phyloP scores from a whole-genome alignment of 2,329 filamentous ascomycete genomes.

The Colletotrichum limetticola region DNA sequence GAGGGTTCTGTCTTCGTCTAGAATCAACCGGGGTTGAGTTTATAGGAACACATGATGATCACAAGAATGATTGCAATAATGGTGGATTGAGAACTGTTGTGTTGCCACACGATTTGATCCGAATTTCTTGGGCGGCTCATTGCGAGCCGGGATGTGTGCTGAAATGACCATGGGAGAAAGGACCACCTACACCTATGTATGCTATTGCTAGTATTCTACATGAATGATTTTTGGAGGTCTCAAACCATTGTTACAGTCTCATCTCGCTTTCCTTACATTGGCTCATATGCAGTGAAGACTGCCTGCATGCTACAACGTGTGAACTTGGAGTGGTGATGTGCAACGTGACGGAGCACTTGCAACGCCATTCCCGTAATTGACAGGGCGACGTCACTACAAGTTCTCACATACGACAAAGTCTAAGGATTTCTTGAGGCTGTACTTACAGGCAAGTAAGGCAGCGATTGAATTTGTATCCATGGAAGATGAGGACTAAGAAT shows the following conservation, averaged over 20 bases:
- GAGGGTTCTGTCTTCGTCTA: constrained; percentile 21
- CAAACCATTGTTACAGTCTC: not conserved
- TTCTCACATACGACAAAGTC: no score
- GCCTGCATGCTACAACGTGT: not conserved
- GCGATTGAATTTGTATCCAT: no score
- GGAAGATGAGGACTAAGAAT: no score
- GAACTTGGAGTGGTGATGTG: not conserved
- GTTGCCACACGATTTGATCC: constrained; percentile 17
- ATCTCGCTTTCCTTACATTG: no score
- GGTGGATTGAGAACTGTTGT: not conserved
- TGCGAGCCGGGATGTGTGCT: constrained; percentile 10
- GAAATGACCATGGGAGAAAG: constrained; percentile 31
- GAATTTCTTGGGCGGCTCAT: constrained; percentile 31
- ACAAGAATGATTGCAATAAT: not conserved
- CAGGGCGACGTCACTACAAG: no score
- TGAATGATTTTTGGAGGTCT: constrained; percentile 34
- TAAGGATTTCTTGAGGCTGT: no score
- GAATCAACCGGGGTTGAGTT: not conserved
- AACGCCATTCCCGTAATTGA: not conserved
- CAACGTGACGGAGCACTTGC: not conserved
- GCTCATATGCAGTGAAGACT: not conserved
- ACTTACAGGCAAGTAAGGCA: no score
- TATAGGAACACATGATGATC: not conserved
- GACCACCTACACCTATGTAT: constrained; percentile 31
- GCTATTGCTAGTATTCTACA: constrained; percentile 26